phyloP scores from a whole-genome alignment of 2,329 filamentous ascomycete genomes.

The Fusarium stilboides region DNA sequence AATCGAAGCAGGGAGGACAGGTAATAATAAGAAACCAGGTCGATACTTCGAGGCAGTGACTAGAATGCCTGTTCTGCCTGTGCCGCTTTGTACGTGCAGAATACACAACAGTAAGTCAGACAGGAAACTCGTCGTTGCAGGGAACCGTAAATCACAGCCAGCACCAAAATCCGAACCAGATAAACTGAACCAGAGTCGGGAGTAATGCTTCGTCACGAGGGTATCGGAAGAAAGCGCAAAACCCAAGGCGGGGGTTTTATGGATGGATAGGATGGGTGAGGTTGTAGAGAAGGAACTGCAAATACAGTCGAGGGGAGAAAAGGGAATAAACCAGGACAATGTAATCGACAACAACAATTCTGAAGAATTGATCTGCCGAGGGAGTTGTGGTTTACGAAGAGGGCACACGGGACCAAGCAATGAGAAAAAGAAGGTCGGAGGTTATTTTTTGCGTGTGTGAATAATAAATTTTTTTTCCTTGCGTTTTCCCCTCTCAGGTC shows the following conservation, averaged over 20 bases:
- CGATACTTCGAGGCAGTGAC: constrained; percentile 43
- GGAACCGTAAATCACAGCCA: constrained; percentile 11
- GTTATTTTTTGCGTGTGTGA: constrained; percentile 59
- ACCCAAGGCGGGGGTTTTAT: constrained; percentile 26
- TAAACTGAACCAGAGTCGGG: constrained; percentile 5
- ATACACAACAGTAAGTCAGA: constrained; percentile 30
- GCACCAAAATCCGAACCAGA: constrained; percentile 16
- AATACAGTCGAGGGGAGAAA: constrained; percentile 18
- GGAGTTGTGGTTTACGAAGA: constrained; percentile 49
- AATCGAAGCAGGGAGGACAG: constrained; percentile 35
- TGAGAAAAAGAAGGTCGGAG: constrained; percentile 52
- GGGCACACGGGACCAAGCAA: constrained; percentile 48
- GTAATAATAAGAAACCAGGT: constrained; percentile 26
- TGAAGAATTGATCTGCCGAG: constrained; percentile 50
- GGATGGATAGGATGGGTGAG: constrained; percentile 4
- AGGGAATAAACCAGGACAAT: constrained; percentile 29
- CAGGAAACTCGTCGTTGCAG: constrained; percentile 31
- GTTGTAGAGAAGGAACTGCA: constrained; percentile 11
- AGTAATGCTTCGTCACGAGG: constrained; percentile 35
- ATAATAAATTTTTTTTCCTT: constrained; percentile 61
- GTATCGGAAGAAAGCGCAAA: constrained; percentile 33
- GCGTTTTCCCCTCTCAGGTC: constrained; percentile 46
- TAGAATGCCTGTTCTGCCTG: constrained; percentile 15
- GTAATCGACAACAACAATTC: constrained; percentile 49
- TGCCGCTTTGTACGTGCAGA: constrained; percentile 10